Evolutionary conservation across 2,329 filamentous ascomycete genomes (phyloP), one percentile per base, ranked within the genome.

Genomic region (Fusarium praegraminearum): DNA sequence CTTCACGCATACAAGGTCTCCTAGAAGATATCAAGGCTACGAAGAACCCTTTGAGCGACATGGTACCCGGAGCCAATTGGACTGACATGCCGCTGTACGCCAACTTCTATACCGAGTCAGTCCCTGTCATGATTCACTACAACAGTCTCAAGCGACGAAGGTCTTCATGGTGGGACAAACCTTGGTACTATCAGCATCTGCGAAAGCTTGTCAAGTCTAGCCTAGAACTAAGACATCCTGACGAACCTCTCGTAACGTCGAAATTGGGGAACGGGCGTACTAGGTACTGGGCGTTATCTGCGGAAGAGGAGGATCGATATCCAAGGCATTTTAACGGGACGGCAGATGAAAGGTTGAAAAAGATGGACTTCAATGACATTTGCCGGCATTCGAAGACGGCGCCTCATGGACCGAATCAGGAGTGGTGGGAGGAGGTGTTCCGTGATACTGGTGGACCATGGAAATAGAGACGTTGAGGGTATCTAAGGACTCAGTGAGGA

Each of bases 131-230:
- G 8, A 16, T 36, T 36, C 33, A 36, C 8, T 18, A 36, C 33
- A 36, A 18, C 8, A 18, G 33, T 7, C 9, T 2, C 0, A 10
- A 18, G 7, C 0, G 18, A 0, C 18, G 18, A 5, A 16, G 1
- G 4, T 36, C 33, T 18, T 18, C 33, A 16, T 36, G 33, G 33
- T 36, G 33, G 33, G 0, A 1, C 33, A 36, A 36, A 11, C 33
- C 33, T 5, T 36, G 33, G 33, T 36, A 36, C 18, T 36, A 36
- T 8, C 16, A 36, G 18, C 33, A 36, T 5, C 16, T 36, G 33
- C 0, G 33, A 36, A 13, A 16, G 8, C 33, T 36, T 9, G 33
- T 36, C 33, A 36, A 36, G 33, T 36, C 33, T 36, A 5, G 33
- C 33, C 16, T 36, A 16, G 33, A 18, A 36, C 33, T 1, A 36